Percentiles rank a stretch among this genome's conserved stretches.
phyloP scores from a whole-genome alignment of 176 grass and related monocot genomes.

The Musa acuminata region DNA sequence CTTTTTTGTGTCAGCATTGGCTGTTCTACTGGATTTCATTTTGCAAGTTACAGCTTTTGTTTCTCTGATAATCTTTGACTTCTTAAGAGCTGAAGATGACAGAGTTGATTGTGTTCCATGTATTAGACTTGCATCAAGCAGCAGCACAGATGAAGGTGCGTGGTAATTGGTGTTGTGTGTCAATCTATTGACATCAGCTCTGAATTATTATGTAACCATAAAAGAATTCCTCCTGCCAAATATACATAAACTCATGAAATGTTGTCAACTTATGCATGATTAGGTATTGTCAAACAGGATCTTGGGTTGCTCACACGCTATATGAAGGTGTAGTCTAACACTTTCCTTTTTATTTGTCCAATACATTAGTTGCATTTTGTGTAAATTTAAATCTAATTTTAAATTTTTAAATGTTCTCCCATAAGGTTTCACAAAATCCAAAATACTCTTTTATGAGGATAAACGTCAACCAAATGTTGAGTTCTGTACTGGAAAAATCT shows the following conservation, averaged over 20 bases:
- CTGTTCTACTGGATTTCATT: conserved; percentile 89
- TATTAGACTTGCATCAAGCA: conserved; percentile 34
- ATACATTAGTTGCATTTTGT: neutral
- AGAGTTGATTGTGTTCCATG: conserved; percentile 92
- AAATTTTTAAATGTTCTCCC: neutral
- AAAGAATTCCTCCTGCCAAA: no score
- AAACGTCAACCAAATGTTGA: neutral
- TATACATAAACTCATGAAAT: neutral
- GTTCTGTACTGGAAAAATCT: neutral
- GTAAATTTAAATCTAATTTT: no score
- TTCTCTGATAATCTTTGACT: conserved; percentile 82
- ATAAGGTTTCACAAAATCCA: neutral
- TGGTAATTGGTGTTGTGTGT: neutral
- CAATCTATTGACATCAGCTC: no score
- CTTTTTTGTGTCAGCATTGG: conserved; percentile 69
- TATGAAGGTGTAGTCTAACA: conserved; percentile 63
- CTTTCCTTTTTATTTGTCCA: conserved; percentile 14
- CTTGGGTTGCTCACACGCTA: conserved; percentile 62
- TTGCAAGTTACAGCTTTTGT: conserved; percentile 93
- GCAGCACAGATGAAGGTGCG: conserved; percentile 38
- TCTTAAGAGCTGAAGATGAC: conserved; percentile 62
- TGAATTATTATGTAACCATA: no score
- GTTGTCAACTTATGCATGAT: conserved; percentile 16
- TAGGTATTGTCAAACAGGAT: conserved; percentile 34
- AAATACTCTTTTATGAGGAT: neutral